phyloP scores from a whole-genome alignment of 2,329 filamentous ascomycete species.

The Arthrobotrys musiformis region DNA sequence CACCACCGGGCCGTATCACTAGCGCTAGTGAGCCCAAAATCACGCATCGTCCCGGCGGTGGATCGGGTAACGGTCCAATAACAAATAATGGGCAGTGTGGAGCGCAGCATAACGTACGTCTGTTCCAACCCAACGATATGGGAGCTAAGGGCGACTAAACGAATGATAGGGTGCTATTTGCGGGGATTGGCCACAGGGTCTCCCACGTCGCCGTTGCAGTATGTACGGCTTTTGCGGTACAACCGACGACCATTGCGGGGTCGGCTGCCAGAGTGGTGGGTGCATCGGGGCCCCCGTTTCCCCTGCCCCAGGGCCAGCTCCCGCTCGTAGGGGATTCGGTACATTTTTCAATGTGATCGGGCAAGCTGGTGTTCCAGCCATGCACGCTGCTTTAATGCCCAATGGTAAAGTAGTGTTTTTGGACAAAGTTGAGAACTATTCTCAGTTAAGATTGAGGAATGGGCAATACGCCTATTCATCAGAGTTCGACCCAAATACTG shows the following conservation, averaged over 20 bases:
- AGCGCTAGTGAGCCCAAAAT: conserved; percentile 52
- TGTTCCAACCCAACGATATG: background rate
- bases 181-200: conserved; percentile 67
- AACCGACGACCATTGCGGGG: conserved; percentile 66
- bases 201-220: conserved; percentile 66
- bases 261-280: conserved; percentile 69
- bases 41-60: conserved; percentile 46
- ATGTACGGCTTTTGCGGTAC: conserved; percentile 68
- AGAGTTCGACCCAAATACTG: conserved; percentile 70
- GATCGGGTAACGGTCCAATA: conserved; percentile 60
- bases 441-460: conserved; percentile 67
- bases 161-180: conserved; percentile 64
- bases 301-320: conserved; percentile 63
- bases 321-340: conserved; percentile 56
- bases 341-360: conserved; percentile 67
- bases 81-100: conserved; percentile 70
- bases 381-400: conserved; percentile 71
- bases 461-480: conserved; percentile 71
- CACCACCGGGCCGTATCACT: conserved; percentile 17
- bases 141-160: background rate
- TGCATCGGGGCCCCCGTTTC: conserved; percentile 66
- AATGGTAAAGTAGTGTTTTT: conserved; percentile 72
- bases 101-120: conserved; percentile 39
- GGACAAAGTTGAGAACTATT: conserved; percentile 74
- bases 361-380: conserved; percentile 71